A percentile compares a stretch with the other conserved stretches of the same genome.
Conservation (phyloP, 805 yeast species). For the Saccharomycopsis fibuligera region DNA sequence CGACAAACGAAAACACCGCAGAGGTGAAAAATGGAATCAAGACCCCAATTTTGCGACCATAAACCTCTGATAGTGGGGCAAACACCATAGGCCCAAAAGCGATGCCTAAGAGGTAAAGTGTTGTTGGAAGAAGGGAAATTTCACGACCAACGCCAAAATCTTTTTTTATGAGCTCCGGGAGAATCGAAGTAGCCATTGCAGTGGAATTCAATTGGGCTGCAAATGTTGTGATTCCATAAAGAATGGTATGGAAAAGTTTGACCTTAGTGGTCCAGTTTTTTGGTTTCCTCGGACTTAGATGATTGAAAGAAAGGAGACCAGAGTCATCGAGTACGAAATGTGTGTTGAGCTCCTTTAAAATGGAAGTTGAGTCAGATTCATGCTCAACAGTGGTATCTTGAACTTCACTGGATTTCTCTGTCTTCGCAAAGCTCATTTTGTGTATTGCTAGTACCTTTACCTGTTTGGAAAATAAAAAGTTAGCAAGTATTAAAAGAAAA, state of each 20-base stretch:
- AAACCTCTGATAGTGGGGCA: conserved; percentile 64
- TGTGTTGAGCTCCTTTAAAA: too few relatives aligned
- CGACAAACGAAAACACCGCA: conserved; percentile 45
- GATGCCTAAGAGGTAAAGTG: conserved; percentile 58
- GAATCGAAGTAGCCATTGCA: conserved; percentile 36
- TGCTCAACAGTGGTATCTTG: too few relatives aligned
- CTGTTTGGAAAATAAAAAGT: too few relatives aligned
- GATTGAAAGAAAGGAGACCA: too few relatives aligned
- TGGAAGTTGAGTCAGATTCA: too few relatives aligned
- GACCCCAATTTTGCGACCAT: conserved; percentile 55
- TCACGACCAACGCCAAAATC: conserved; percentile 39
- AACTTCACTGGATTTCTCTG: too few relatives aligned
- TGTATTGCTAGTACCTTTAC: too few relatives aligned
- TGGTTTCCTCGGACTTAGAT: conserved; percentile 33
- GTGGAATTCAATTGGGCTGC: conserved; percentile 48
- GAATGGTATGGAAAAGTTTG: conserved; percentile 34
- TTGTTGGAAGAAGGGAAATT: conserved; percentile 45
- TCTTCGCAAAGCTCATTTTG: too few relatives aligned
- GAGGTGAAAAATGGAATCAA: conserved; percentile 44
- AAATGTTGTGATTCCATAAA: conserved; percentile 35
- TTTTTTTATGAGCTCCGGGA: conserved; percentile 28
- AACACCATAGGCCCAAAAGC: conserved; percentile 65
- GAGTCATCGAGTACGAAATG: too few relatives aligned
- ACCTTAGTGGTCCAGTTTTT: conserved; percentile 32
- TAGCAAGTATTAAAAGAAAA: too few relatives aligned